phyloP scores from a whole-genome alignment of 495 filamentous ascomycete genomes.

The Cairneyella variabilis region DNA sequence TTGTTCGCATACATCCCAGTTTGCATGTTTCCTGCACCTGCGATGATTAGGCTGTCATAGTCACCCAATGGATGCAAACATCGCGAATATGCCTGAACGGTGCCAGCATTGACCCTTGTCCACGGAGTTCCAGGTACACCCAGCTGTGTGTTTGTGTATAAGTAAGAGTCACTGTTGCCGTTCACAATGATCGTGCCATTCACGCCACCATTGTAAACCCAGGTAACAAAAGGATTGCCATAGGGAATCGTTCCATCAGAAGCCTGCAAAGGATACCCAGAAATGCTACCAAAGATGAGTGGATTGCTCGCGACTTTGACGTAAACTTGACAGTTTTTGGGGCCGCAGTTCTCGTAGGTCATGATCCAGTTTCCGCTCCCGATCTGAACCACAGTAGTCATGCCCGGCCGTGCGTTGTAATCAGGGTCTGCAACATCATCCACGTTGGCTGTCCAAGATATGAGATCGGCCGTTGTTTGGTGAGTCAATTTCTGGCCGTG shows the following conservation, averaged over 20 bases:
- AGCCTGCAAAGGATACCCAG: not conserved
- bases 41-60: no score
- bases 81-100: no score
- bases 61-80: no score
- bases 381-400: slow-evolving; percentile 40
- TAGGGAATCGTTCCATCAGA: not conserved
- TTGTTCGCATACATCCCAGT: no score
- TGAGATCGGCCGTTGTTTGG: slow-evolving; percentile 51
- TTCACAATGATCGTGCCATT: not conserved
- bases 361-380: not conserved
- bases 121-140: no score
- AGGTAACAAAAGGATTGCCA: not conserved
- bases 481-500: slow-evolving; percentile 65
- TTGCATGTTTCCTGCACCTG: no score
- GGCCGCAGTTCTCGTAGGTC: not conserved
- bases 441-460: slow-evolving; percentile 51
- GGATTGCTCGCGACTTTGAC: not conserved
- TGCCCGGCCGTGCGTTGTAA: slow-evolving; percentile 60
- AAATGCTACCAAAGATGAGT: not conserved
- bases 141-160: not conserved
- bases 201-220: not conserved
- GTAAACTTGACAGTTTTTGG: not conserved
- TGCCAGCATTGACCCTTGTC: no score
- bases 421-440: slow-evolving; percentile 54
- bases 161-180: not conserved